Evolutionary conservation across 2,329 filamentous ascomycete genomes (phyloP), one percentile per base, ranked within the genome.

Genomic region (Alternaria burnsii): DNA sequence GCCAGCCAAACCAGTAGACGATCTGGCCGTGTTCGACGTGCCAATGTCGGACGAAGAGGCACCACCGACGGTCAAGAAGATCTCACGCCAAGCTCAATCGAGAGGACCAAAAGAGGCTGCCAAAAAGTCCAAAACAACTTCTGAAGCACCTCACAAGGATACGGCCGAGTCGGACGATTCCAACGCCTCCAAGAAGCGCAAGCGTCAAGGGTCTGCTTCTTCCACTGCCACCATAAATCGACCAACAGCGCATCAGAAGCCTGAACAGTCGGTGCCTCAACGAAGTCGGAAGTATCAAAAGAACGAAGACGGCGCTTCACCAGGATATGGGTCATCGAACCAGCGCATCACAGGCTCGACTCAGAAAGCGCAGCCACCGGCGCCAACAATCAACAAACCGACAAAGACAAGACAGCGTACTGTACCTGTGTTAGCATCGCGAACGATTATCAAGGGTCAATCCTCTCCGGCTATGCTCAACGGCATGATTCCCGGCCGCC

Each of bases 401-500:
- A 73, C 56, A 50, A 68, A 72, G 36, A 74, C 74, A 34, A 70
- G 68, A 41, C 56, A 61, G 32, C 67, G 70, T 20, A 73, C 71
- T 22, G 61, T 63, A n/a, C 68, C 71, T 14, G 61, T 62, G 22
- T 24, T 63, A 11, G 30, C 65, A 20, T 66, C 55, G 50, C 46
- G 67, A 11, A 26, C 61, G 18, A 62, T 76, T 6, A 18, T 40
- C 3, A 78, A 77, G 55, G 71, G 71, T 0, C 67, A 73, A 24
- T 77, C 76, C 11, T 77, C 76, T 14, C 75, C 76, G 36, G 76
- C 73, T 22, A 69, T 66, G 41, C 63, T 79, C 4, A 67, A 71
- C 41, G 63, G 52, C 18, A 77, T 79, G 76, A 66, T 79, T 30
- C 67, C 70, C n/a, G 60, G 63, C 22, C 66, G 66, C 40, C 65